These are phyloP conservation scores for Brassica incana DNA, from an alignment of 345 rosid species.

Conservation along the genomic window DNA sequence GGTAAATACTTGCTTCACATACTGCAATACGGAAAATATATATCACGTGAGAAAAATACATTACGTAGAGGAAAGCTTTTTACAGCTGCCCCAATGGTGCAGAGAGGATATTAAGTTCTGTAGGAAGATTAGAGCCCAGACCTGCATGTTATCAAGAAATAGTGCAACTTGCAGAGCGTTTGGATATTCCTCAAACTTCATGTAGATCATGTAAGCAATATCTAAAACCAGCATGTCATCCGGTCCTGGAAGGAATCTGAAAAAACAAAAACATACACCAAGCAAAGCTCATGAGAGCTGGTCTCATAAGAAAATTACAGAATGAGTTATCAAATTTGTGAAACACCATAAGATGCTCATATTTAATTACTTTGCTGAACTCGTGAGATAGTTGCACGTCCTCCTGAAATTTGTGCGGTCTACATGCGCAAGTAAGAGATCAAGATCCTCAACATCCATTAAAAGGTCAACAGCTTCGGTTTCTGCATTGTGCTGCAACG, in stretches of 20 bases:
- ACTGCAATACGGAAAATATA: constrained; percentile 49
- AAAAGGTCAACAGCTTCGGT: constrained; percentile 97
- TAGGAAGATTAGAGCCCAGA: constrained; percentile 34
- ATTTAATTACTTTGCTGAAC: constrained; percentile 70
- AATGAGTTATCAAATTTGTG: neutral
- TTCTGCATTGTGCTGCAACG: constrained; percentile 89
- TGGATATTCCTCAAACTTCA: constrained; percentile 67
- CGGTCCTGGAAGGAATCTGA: constrained; percentile 90
- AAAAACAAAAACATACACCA: constrained; percentile 16
- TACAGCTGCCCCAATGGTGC: constrained; percentile 2
- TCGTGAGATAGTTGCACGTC: constrained; percentile 87
- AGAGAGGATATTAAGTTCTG: constrained; percentile 11
- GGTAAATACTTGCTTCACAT: constrained; percentile 73
- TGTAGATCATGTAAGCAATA: constrained; percentile 76
- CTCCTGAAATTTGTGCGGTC: constrained; percentile 83
- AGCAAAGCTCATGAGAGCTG: constrained; percentile 7
- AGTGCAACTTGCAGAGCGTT: constrained; percentile 87
- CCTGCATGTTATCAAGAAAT: constrained; percentile 82
- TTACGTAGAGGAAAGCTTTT: neutral
- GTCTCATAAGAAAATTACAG: neutral
- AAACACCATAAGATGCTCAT: neutral
- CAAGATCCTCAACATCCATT: constrained; percentile 99
- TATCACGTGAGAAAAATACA: constrained; percentile 24
- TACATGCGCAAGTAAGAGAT: constrained; percentile 72
- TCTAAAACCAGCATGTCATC: constrained; percentile 78